Conservation (phyloP, 2,329 filamentous ascomycete species). For the Phialemonium atrogriseum region DNA sequence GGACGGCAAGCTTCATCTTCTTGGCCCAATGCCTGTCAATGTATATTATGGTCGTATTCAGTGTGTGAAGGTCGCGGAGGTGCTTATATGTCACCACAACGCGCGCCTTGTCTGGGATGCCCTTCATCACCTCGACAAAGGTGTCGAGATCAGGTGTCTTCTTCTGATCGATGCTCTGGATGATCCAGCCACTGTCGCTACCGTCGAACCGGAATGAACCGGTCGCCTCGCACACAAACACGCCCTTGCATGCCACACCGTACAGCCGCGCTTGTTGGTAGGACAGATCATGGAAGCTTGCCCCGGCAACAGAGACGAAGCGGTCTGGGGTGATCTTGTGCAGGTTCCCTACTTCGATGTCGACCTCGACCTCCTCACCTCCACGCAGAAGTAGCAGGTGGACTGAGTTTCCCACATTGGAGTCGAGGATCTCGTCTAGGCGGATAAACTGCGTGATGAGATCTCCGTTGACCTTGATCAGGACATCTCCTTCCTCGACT, state of each 20-base stretch:
- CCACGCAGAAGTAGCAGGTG: conserved; percentile 79
- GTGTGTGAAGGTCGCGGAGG: conserved; percentile 85
- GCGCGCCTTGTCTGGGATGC: conserved; percentile 71
- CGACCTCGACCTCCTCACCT: conserved; percentile 77
- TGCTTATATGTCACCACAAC: conserved; percentile 96
- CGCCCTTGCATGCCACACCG: conserved; percentile 82
- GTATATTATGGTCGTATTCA: conserved; percentile 86
- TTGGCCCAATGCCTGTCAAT: conserved; percentile 93
- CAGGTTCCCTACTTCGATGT: conserved; percentile 78
- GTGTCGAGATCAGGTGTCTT: conserved; percentile 79
- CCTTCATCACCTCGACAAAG: conserved; percentile 86
- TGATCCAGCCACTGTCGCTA: conserved; percentile 84
- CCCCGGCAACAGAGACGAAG: conserved; percentile 89
- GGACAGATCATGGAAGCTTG: conserved; percentile 90
- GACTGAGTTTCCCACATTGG: conserved; percentile 71
- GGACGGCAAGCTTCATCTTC: conserved; percentile 86
- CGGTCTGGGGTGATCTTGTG: conserved; percentile 93
- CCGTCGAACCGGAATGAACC: conserved; percentile 94
- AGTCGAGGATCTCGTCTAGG: conserved; percentile 85
- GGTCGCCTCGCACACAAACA: conserved; percentile 90
- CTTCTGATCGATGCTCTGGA: conserved; percentile 87
- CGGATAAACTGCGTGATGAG: conserved; percentile 88
- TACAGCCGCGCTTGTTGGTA: conserved; percentile 97
- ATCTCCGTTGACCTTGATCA: conserved; percentile 89
- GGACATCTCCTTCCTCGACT: conserved; percentile 87